phyloP scores from a whole-genome alignment of 2,329 filamentous ascomycete genomes.

The Polychaeton citri region DNA sequence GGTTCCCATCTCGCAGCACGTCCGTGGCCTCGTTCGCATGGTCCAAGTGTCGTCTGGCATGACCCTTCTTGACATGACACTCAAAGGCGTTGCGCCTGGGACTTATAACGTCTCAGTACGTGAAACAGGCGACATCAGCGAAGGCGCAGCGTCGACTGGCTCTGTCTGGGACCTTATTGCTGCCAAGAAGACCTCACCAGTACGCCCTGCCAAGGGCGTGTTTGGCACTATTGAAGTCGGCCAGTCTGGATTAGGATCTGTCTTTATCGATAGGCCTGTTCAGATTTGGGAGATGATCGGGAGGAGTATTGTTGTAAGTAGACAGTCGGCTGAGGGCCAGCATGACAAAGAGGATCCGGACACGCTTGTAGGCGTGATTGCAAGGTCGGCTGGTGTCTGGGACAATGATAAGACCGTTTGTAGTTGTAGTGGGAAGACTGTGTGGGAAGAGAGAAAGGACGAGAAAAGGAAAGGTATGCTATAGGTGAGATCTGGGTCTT shows the following conservation, averaged over 20 bases:
- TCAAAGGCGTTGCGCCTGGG: conserved; percentile 69
- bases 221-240: conserved; percentile 68
- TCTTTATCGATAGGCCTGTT: conserved; percentile 69
- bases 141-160: conserved; percentile 71
- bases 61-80: conserved; percentile 76
- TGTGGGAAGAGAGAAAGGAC: conserved; percentile 93
- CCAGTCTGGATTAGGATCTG: conserved; percentile 59
- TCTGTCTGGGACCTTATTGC: conserved; percentile 58
- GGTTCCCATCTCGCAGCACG: conserved; percentile 43
- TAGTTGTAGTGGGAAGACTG: conserved; percentile 92
- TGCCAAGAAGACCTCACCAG: conserved; percentile 28
- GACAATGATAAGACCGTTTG: conserved; percentile 98
- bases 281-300: conserved; percentile 96
- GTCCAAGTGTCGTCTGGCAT: conserved; percentile 70
- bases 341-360: conserved; percentile 62
- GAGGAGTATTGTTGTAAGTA: conserved; percentile 75
- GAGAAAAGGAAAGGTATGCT: conserved; percentile 85
- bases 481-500: too few species aligned
- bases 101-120: conserved; percentile 75
- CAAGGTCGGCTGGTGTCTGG: conserved; percentile 93
- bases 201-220: conserved; percentile 43
- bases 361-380: conserved; percentile 85
- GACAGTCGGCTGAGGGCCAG: conserved; percentile 27
- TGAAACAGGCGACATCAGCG: conserved; percentile 73
- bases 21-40: conserved; percentile 82